Percentiles rank a stretch among this genome's conserved stretches.
Conservation (phyloP, 306 rosid species). For the Astragalus glycyphyllos region DNA sequence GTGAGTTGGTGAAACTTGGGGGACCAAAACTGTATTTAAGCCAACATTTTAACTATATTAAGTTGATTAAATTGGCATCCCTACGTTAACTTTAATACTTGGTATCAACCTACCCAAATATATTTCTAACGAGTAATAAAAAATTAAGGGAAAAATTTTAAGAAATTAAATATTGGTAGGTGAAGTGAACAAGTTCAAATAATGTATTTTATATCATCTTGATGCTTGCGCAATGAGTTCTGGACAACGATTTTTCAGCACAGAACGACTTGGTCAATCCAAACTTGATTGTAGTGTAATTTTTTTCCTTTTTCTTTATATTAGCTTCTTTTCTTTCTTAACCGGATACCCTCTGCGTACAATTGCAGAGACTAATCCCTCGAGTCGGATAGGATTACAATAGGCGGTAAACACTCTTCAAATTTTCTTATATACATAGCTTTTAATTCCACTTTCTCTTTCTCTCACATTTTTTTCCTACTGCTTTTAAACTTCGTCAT, state of each 20-base stretch:
- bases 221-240: conserved; percentile 5
- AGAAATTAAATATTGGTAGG: conserved; percentile 1
- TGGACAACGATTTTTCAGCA: conserved; percentile 20
- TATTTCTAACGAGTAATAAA: too few species aligned
- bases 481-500: not conserved
- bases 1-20: too few species aligned
- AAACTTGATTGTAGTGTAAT: not conserved
- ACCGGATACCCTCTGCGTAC: too few species aligned
- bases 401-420: not conserved
- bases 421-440: not conserved
- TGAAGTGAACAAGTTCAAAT: not conserved
- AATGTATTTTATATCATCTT: not conserved
- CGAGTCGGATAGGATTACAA: too few species aligned
- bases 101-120: too few species aligned
- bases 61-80: too few species aligned
- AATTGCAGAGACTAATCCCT: too few species aligned
- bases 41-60: too few species aligned
- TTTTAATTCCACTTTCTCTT: not conserved
- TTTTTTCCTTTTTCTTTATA: not conserved
- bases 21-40: too few species aligned
- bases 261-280: conserved; percentile 14
- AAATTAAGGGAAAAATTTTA: not conserved
- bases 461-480: not conserved
- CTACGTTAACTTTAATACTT: too few species aligned
- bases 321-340: too few species aligned